Base-by-base conservation (phyloP, 768 basidiomycete genomes). In the Tubosaeta brunneosetosa region DNA sequence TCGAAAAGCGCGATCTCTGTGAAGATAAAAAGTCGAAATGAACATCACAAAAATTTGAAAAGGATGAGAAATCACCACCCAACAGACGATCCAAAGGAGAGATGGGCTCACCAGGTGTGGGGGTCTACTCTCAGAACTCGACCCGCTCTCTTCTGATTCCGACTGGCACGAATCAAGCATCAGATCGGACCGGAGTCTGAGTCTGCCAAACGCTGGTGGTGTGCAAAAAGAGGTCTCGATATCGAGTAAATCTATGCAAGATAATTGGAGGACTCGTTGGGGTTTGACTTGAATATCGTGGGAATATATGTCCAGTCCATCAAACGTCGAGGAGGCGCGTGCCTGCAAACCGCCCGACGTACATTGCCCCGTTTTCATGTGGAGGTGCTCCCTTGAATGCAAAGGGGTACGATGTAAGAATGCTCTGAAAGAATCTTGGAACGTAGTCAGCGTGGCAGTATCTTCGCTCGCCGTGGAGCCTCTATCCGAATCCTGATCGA, bases 1-100 rank as follows among this genome's bases (percentile, higher is more conserved):
- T 58, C 29, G 71, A 72, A 50, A 73, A 73, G 16, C 67, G 71
- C 9, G 71, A 72, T 40, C 42, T 57, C 72, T 71, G 44, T 12
- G 45, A 14, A n/a, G 25, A 29, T 34, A 17, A 10, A 36, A 26
- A 13, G 37, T 26, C 41, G 38, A 14, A 58, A 42, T 3, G 29
- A 34, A 42, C n/a, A 16, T 46, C 17, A 29, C 34, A 37, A 27
- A 50, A 45, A 25, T 29, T 34, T 7, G 45, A 29, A 17, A 17
- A 29, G 4, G 13, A 17, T 37, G 37, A 52, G 37, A 26, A 13
- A 32, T 19, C 11, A 29, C 38, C 13, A 17, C 8, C n/a, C 14
- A n/a, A 34, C 26, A 13, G 47, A 27, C 11, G 13, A 19, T 44
- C 17, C 31, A 38, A 12, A 19, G 36, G 4, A 8, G 7, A 11